Conservation (phyloP, 2,329 filamentous ascomycete species). For the Botrytis pseudocinerea region DNA sequence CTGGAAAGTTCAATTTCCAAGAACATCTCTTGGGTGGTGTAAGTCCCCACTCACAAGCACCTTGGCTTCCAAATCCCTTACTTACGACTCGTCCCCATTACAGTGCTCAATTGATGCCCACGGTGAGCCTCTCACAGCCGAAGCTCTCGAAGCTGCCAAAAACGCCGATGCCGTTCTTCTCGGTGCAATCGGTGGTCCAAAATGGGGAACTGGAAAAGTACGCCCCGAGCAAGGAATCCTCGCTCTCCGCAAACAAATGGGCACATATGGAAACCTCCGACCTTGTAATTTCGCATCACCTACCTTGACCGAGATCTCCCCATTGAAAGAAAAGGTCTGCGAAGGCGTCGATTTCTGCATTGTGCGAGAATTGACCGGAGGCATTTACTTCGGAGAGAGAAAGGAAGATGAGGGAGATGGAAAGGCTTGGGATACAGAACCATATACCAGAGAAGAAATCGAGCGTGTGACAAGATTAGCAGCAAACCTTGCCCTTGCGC, state of each 20-base stretch:
- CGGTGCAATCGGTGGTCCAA: slow-evolving; percentile 89
- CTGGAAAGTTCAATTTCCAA: slow-evolving; percentile 79
- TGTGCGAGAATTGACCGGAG: slow-evolving; percentile 86
- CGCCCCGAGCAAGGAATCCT: slow-evolving; percentile 93
- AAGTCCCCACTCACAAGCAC: slow-evolving; percentile 35
- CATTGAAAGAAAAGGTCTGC: slow-evolving; percentile 83
- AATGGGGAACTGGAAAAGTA: slow-evolving; percentile 90
- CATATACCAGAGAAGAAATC: slow-evolving; percentile 81
- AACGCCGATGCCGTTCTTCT: slow-evolving; percentile 86
- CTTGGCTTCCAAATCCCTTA: neutral
- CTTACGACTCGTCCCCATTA: neutral
- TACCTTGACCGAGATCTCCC: slow-evolving; percentile 78
- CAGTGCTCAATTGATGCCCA: slow-evolving; percentile 86
- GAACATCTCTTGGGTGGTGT: slow-evolving; percentile 90
- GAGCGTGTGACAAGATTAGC: slow-evolving; percentile 84
- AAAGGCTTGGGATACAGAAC: slow-evolving; percentile 78
- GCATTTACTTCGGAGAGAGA: slow-evolving; percentile 93
- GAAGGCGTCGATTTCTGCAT: slow-evolving; percentile 88
- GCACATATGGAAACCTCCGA: slow-evolving; percentile 90
- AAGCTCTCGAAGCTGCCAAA: slow-evolving; percentile 80
- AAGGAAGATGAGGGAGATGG: slow-evolving; percentile 76
- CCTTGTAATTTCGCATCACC: slow-evolving; percentile 95
- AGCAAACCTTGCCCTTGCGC: slow-evolving; percentile 75
- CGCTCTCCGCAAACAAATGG: slow-evolving; percentile 87
- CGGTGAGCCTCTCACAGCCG: slow-evolving; percentile 76